These are phyloP conservation scores for Botryotinia convoluta DNA, from an alignment of 2,329 filamentous ascomycete species.

Conservation along the genomic window DNA sequence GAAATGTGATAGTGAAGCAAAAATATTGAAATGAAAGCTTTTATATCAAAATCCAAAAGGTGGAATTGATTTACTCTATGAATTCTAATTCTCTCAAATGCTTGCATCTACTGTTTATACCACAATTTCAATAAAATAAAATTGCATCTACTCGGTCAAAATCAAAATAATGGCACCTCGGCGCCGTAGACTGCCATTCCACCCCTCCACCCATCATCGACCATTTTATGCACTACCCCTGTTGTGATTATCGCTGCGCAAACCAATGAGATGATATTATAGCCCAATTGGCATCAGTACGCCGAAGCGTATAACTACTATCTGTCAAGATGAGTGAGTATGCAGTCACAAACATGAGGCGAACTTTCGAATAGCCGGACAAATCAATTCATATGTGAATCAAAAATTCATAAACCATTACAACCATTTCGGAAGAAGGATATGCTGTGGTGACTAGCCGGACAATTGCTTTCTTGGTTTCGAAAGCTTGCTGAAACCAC, in stretches of 20 bases:
- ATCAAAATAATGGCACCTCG: background rate
- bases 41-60: background rate
- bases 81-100: background rate
- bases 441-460: slow-evolving; percentile 69
- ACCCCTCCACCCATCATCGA: slow-evolving; percentile 3
- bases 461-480: slow-evolving; percentile 68
- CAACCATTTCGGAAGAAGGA: slow-evolving; percentile 53
- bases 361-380: slow-evolving; percentile 1
- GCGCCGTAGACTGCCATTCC: background rate
- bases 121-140: background rate
- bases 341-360: slow-evolving; percentile 18
- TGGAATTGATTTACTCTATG: background rate
- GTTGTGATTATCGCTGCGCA: slow-evolving; percentile 10
- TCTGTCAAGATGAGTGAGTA: slow-evolving; percentile 10
- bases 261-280: slow-evolving; percentile 2
- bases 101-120: background rate
- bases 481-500: slow-evolving; percentile 83
- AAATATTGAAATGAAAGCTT: background rate
- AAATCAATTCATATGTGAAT: slow-evolving; percentile 49
- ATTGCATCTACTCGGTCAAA: slow-evolving; percentile 8
- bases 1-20: background rate
- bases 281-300: background rate
- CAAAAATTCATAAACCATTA: slow-evolving; percentile 67
- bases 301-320: slow-evolving; percentile 4
- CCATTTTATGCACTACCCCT: slow-evolving; percentile 19